Evolutionary conservation across 2,329 filamentous ascomycete genomes (phyloP).

Genomic region (Phoma herbarum): DNA sequence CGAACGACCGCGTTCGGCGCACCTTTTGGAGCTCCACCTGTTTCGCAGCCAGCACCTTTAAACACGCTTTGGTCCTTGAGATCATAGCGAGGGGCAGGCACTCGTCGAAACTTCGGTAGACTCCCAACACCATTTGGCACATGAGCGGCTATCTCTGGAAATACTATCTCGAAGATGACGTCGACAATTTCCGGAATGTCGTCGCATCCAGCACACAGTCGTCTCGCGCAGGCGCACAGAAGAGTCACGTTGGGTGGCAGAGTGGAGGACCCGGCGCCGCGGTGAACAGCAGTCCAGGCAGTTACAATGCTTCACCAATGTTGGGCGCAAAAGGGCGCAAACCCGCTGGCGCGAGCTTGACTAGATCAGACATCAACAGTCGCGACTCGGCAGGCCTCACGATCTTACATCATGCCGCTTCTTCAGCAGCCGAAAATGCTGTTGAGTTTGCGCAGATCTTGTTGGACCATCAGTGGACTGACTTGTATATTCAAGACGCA

Average conservation of each 20-base stretch:
- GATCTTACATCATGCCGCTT: conserved; percentile 82
- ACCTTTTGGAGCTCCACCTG: conserved; percentile 51
- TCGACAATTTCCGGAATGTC: conserved; percentile 90
- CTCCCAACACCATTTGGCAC: conserved; percentile 57
- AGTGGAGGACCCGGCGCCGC: conserved; percentile 40
- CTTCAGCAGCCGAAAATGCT: conserved; percentile 74
- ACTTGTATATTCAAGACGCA: conserved; percentile 84
- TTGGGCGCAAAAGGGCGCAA: conserved; percentile 49
- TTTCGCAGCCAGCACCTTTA: conserved; percentile 74
- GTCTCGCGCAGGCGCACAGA: conserved; percentile 64
- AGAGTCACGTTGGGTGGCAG: conserved; percentile 51
- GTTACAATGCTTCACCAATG: conserved; percentile 57
- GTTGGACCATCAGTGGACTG: conserved; percentile 81
- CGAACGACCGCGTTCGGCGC: conserved; percentile 34
- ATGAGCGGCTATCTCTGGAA: conserved; percentile 99
- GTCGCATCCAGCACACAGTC: conserved; percentile 75
- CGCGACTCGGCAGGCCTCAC: conserved; percentile 85
- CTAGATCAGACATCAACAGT: conserved; percentile 78
- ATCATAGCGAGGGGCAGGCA: conserved; percentile 84
- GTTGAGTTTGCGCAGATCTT: conserved; percentile 79
- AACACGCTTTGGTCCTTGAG: conserved; percentile 86
- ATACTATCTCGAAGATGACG: conserved; percentile 96
- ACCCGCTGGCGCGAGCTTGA: conserved; percentile 53
- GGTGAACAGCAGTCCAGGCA: conserved; percentile 58
- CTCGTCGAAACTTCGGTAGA: conserved; percentile 63